Base-by-base conservation (phyloP, 2,329 filamentous ascomycete species). In the Hypoxylon sp. region DNA sequence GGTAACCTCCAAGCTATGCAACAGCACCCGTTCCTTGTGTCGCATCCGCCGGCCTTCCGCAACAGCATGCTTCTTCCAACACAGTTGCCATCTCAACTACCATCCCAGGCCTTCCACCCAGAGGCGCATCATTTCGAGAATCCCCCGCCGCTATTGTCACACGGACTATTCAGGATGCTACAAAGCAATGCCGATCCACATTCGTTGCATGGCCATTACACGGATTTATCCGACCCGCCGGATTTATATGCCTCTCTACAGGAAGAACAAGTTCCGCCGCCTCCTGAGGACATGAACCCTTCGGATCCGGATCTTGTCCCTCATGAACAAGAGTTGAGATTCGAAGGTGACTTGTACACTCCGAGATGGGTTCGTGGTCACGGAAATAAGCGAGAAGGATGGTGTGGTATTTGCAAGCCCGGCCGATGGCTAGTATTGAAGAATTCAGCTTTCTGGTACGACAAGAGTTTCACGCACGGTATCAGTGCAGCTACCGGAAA, bases 401-500 rank as follows among this genome's bases (percentile, higher is more conserved):
- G 93, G 93, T 97, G 93, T 75, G 92, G 93, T 21, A 92, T 95
- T 73, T 97, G 93, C 83, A 94, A 94, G 78, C 91, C 92, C 2
- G 92, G 92, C 2, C 86, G 92, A 54, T 97, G 93, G 93, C 87
- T 95, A 59, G 92, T 94, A 15, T 84, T 97, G 65, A 97, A 96
- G 83, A 96, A 97, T 81, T 94, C 92, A 61, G 93, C 93, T 6
- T 97, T 93, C 79, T 97, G 93, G 93, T 97, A 97, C 79, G 93
- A 97, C 82, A 95, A 96, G 84, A 93, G 91, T 63, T 97, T 96
- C 79, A 93, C 92, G 1, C 93, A 97, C 76, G 93, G 93, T 54
- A 93, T 97, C 78, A 93, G 91, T 76, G 93, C 92, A 29, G 91
- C 92, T 3, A 95, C 93, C 0, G 93, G 93, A 24, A 90, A 87